Conservation (phyloP, 148 eudicot species). For the Bassia scoparia region DNA sequence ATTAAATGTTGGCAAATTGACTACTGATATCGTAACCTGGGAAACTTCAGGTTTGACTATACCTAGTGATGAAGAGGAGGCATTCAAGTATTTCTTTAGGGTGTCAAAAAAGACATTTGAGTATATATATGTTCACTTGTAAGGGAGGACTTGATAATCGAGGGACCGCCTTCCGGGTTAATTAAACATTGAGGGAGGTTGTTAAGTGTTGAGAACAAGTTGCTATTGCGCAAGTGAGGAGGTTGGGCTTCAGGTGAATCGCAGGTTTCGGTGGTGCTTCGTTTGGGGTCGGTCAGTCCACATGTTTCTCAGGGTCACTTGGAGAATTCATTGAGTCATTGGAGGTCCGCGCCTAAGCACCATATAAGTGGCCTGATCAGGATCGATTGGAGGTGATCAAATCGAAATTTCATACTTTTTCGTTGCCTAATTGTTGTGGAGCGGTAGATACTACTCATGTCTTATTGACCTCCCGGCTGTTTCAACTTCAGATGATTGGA, state of each 20-base stretch:
- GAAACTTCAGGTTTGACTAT: slow-evolving; percentile 43
- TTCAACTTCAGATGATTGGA: slow-evolving; percentile 92
- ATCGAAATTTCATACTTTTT: slow-evolving; percentile 50
- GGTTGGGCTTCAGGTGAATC: slow-evolving; percentile 97
- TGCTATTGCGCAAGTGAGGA: slow-evolving; percentile 81
- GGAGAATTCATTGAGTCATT: slow-evolving; percentile 88
- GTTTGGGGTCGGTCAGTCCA: slow-evolving; percentile 97
- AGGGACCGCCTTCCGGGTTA: slow-evolving; percentile 96
- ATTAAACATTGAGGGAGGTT: slow-evolving; percentile 97
- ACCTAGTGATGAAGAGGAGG: slow-evolving; percentile 77
- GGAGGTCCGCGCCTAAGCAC: slow-evolving; percentile 77
- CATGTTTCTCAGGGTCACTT: slow-evolving; percentile 96
- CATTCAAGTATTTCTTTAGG: slow-evolving; percentile 83
- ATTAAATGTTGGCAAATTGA: slow-evolving; percentile 14
- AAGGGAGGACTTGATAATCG: slow-evolving; percentile 79
- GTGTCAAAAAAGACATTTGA: slow-evolving; percentile 83
- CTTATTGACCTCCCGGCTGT: slow-evolving; percentile 92
- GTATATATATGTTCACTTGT: slow-evolving; percentile 88
- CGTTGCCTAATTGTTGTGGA: slow-evolving; percentile 87
- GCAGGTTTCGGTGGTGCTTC: slow-evolving; percentile 92
- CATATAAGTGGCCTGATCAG: slow-evolving; percentile 84
- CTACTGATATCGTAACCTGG: slow-evolving; percentile 1
- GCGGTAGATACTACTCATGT: slow-evolving; percentile 84
- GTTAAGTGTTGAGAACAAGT: slow-evolving; percentile 97
- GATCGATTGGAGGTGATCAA: slow-evolving; percentile 53